These are phyloP conservation scores for Avena sativa DNA, from an alignment of 176 grass and related monocot species.

Conservation along the genomic window DNA sequence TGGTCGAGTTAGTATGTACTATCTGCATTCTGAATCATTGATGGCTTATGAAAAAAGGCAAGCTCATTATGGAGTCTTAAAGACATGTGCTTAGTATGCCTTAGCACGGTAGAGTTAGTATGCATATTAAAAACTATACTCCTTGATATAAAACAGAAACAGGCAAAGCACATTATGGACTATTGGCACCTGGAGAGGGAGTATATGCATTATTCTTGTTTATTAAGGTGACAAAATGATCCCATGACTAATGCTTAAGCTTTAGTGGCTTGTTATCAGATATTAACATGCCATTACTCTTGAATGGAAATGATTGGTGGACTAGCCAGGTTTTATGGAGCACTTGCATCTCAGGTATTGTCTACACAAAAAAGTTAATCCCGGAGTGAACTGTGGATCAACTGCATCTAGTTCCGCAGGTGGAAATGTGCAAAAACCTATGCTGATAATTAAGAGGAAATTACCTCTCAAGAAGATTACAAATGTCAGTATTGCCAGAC, in stretches of 20 bases:
- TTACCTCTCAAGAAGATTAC: constrained; percentile 90
- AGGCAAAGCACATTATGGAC: constrained; percentile 27
- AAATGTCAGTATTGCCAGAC: constrained; percentile 77
- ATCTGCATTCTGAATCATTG: neutral
- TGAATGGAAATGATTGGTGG: constrained; percentile 25
- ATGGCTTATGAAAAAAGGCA: neutral
- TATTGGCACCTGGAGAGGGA: neutral
- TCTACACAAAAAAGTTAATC: neutral
- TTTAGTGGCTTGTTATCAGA: neutral
- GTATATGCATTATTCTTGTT: neutral
- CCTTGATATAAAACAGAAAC: constrained; percentile 6
- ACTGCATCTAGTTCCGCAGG: constrained; percentile 38
- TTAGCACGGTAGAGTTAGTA: neutral
- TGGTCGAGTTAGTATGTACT: neutral
- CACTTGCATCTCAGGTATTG: constrained; percentile 25
- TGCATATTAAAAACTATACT: neutral
- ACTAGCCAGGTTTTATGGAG: constrained; percentile 16
- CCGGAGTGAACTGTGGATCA: neutral
- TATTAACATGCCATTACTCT: constrained; percentile 3
- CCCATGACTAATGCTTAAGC: neutral
- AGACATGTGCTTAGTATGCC: neutral
- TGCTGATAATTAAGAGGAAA: neutral
- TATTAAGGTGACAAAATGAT: constrained; percentile 16
- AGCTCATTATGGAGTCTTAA: neutral
- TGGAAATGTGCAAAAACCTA: constrained; percentile 24